phyloP scores from a whole-genome alignment of 257 asterid species.

The Lycium barbarum region DNA sequence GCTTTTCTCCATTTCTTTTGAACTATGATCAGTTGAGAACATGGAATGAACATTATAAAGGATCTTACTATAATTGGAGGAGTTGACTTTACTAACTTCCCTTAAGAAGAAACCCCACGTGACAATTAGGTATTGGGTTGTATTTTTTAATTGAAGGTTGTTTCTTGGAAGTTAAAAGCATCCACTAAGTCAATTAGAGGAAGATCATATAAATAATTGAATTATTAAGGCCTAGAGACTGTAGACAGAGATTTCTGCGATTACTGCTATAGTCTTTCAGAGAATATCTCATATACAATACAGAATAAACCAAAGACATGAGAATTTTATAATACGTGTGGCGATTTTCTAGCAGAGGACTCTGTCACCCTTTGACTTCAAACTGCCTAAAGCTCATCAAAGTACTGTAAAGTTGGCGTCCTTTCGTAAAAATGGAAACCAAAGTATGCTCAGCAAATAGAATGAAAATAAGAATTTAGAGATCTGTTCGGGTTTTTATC shows the following conservation, averaged over 20 bases:
- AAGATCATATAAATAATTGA: neutral
- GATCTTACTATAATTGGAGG: neutral
- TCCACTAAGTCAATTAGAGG: neutral
- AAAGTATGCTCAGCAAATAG: neutral
- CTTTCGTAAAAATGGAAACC: neutral
- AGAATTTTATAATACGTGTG: neutral
- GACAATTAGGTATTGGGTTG: neutral
- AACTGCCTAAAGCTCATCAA: neutral
- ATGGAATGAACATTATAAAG: neutral
- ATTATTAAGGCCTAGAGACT: constrained; percentile 6
- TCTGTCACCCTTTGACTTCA: neutral
- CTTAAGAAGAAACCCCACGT: neutral
- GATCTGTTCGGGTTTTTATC: too few species aligned
- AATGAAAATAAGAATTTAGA: neutral
- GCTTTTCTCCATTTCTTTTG: constrained; percentile 12
- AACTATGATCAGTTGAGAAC: neutral
- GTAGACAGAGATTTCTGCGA: neutral
- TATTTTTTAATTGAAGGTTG: neutral
- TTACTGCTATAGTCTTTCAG: neutral
- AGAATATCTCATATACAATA: neutral
- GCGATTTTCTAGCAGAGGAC: neutral
- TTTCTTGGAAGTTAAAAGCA: neutral
- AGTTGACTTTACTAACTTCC: neutral
- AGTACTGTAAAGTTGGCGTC: neutral
- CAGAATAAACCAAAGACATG: neutral